Conservation (phyloP, 2,329 filamentous ascomycete species). For the Fonsecaea nubica region DNA sequence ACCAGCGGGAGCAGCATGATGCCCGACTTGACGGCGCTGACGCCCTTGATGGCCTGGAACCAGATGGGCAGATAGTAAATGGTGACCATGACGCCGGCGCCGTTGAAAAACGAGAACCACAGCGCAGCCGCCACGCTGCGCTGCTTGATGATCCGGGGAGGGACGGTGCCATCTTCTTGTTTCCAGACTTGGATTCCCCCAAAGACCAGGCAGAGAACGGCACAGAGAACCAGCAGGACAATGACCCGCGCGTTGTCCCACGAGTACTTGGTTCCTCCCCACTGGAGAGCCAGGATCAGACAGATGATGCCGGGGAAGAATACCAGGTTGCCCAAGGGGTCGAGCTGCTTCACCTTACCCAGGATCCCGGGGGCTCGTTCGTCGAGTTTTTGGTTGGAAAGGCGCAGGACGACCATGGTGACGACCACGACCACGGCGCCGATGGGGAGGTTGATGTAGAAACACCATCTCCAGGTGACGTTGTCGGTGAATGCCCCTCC, state of each 20-base stretch:
- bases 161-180: slow-evolving; percentile 54
- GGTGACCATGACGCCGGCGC: slow-evolving; percentile 46
- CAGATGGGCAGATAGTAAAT: slow-evolving; percentile 52
- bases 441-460: slow-evolving; percentile 44
- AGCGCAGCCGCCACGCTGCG: slow-evolving; percentile 44
- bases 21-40: slow-evolving; percentile 38
- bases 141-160: slow-evolving; percentile 47
- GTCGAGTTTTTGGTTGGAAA: slow-evolving; percentile 28
- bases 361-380: slow-evolving; percentile 37
- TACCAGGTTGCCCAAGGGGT: slow-evolving; percentile 47
- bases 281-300: slow-evolving; percentile 49
- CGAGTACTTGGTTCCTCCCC: slow-evolving; percentile 51
- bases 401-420: slow-evolving; percentile 25
- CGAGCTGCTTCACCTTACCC: slow-evolving; percentile 29
- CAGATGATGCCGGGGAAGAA: slow-evolving; percentile 46
- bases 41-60: slow-evolving; percentile 53
- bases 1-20: slow-evolving; percentile 33
- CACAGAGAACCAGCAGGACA: slow-evolving; percentile 56
- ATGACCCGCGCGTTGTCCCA: slow-evolving; percentile 55
- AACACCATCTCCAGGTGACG: slow-evolving; percentile 41
- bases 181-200: slow-evolving; percentile 53
- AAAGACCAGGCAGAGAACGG: slow-evolving; percentile 51
- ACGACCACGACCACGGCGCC: slow-evolving; percentile 42
- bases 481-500: slow-evolving; percentile 52
- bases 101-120: slow-evolving; percentile 46